A percentile compares a stretch with the other conserved stretches of the same genome.
These are phyloP conservation scores for Hippophae gyantsensis DNA, from an alignment of 306 rosid genomes.

Conservation along the genomic window DNA sequence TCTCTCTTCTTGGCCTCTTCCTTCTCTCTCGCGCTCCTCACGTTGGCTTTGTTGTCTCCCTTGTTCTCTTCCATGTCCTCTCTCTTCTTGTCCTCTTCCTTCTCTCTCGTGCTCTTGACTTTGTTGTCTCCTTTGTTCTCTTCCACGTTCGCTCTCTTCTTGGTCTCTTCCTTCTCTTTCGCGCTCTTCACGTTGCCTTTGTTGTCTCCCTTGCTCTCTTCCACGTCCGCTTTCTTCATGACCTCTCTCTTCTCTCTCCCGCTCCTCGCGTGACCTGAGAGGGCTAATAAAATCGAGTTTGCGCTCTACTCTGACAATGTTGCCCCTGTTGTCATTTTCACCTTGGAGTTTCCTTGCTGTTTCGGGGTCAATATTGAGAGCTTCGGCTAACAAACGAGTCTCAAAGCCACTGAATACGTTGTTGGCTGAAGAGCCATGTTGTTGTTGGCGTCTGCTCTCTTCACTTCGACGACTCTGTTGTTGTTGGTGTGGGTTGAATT, in stretches of 20 bases:
- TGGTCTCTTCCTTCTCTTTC: too few relatives aligned
- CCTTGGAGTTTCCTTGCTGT: conserved; percentile 25
- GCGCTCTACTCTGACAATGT: conserved; percentile 32
- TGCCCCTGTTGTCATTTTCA: conserved; percentile 17
- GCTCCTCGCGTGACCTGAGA: conserved; percentile 4
- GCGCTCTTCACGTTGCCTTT: background rate
- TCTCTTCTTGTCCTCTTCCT: background rate
- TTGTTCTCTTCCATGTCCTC: conserved; percentile 2
- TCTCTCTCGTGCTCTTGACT: background rate
- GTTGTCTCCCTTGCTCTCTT: conserved; percentile 2
- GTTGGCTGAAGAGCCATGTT: conserved; percentile 1
- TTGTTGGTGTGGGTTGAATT: conserved; percentile 13
- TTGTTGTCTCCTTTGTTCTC: background rate
- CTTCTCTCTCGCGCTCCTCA: background rate
- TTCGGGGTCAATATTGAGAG: conserved; percentile 23
- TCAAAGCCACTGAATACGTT: conserved; percentile 42
- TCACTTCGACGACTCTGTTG: background rate
- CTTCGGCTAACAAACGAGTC: conserved; percentile 23
- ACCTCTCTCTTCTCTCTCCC: conserved; percentile 5
- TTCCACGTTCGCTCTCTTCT: background rate
- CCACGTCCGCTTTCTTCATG: background rate
- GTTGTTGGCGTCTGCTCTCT: background rate
- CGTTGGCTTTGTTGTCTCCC: background rate
- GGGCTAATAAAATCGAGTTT: conserved; percentile 35
- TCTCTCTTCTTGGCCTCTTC: background rate